A percentile compares a stretch with the other conserved stretches of the same genome.
These are phyloP conservation scores for Coemansia sp. DNA, from an alignment of 192 early-diverging fungal genomes.

Conservation along the genomic window DNA sequence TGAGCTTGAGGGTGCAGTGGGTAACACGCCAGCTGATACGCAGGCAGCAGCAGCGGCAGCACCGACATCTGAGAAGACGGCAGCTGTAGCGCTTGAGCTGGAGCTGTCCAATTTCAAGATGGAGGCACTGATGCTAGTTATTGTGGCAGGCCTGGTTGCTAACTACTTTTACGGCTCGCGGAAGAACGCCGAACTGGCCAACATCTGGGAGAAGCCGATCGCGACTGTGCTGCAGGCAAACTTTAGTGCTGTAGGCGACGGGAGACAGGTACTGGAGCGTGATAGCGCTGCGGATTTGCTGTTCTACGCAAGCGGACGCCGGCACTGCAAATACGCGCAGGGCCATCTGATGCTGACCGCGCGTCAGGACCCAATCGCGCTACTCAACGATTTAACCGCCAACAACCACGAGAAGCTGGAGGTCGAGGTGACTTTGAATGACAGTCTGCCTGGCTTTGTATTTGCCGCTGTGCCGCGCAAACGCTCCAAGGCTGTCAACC, in stretches of 20 bases:
- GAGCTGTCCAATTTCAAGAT: conserved; percentile 33
- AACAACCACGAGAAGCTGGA: conserved; percentile 39
- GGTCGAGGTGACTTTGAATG: conserved; percentile 54
- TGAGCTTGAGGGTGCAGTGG: conserved; percentile 41
- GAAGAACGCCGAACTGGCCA: conserved; percentile 29
- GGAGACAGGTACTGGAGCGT: conserved; percentile 49
- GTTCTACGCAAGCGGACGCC: conserved; percentile 75
- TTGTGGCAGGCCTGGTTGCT: conserved; percentile 33
- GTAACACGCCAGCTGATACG: conserved; percentile 10
- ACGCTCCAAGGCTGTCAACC: conserved; percentile 56
- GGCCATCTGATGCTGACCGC: conserved; percentile 58
- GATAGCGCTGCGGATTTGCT: conserved; percentile 76
- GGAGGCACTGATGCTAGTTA: conserved; percentile 26
- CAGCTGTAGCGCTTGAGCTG: conserved; percentile 13
- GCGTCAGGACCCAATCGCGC: conserved; percentile 51
- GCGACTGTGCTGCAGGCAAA: conserved; percentile 56
- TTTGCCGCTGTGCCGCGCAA: conserved; percentile 67
- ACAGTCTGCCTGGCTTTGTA: conserved; percentile 57
- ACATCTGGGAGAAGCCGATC: conserved; percentile 36
- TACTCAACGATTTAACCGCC: conserved; percentile 48
- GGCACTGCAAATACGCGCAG: conserved; percentile 66
- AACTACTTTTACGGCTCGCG: conserved; percentile 54
- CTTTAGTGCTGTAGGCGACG: conserved; percentile 73
- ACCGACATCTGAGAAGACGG: neutral
- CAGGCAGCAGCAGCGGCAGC: neutral